phyloP scores from a whole-genome alignment of 148 eudicot genomes.

The Nepenthes gracilis region DNA sequence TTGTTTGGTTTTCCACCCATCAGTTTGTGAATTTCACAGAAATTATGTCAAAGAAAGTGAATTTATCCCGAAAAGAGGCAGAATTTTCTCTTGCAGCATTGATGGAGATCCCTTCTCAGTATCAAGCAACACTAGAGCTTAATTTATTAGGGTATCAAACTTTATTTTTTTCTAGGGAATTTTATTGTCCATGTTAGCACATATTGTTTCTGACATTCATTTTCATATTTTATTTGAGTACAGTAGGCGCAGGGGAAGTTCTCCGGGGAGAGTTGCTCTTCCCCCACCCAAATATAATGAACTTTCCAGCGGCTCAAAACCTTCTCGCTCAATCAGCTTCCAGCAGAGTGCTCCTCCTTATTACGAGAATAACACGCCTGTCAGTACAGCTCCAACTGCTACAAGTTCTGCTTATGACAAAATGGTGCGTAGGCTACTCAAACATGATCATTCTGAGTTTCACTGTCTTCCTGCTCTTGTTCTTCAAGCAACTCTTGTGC shows the following conservation, averaged over 20 bases:
- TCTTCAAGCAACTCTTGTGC: neutral
- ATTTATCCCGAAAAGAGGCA: slow-evolving; percentile 68
- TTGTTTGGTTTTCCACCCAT: neutral
- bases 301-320: slow-evolving; percentile 27
- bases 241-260: slow-evolving; percentile 57
- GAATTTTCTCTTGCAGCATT: slow-evolving; percentile 83
- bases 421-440: slow-evolving; percentile 19
- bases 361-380: slow-evolving; percentile 21
- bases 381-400: slow-evolving; percentile 20
- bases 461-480: neutral
- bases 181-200: neutral
- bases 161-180: neutral
- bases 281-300: slow-evolving; percentile 61
- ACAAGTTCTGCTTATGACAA: slow-evolving; percentile 24
- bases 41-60: slow-evolving; percentile 70
- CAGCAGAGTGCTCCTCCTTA: slow-evolving; percentile 28
- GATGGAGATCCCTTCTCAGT: slow-evolving; percentile 95
- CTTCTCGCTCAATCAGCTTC: slow-evolving; percentile 36
- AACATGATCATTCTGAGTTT: neutral
- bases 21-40: slow-evolving; percentile 95
- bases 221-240: slow-evolving; percentile 8
- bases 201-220: slow-evolving; percentile 2
- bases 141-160: slow-evolving; percentile 57
- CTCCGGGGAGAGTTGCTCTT: slow-evolving; percentile 51
- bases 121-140: slow-evolving; percentile 81